Base-by-base conservation (phyloP, 225 moss, liverwort and hornwort genomes). In the Straminergon stramineum region DNA sequence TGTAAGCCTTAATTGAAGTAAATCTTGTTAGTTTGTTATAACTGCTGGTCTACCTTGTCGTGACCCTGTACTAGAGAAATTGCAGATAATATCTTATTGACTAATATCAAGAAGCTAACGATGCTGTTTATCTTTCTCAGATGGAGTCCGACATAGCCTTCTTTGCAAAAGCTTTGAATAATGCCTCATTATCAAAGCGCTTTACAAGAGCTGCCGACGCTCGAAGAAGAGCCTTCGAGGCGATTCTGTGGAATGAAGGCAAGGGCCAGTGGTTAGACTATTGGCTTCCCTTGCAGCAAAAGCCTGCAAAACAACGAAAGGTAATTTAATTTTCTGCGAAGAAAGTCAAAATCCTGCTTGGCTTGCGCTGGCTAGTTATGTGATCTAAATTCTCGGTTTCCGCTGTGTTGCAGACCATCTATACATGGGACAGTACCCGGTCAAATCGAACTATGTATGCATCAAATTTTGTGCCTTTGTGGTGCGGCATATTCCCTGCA, bases 221-320 rank as follows among this genome's bases (percentile, higher is more conserved):
- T 21, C 90, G 96, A 52, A 92, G 91, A 61, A 85, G 71, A 79
- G 95, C 95, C 43, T 95, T 97, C 55, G 91, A 95, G 57, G 91
- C 93, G 64, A 90, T 97, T 52, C 77, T 97, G 27, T 97, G 97
- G 97, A 95, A 95, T 88, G 95, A 95, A 70, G 89, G 90, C 37
- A 90, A 65, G 89, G 90, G 93, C 37, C 97, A 97, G 78, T 97
- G 97, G 97, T 90, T 94, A 58, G 96, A 97, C 78, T 97, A 94
- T 88, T 97, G 97, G 97, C 93, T 97, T 55, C 97, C 96, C 31
- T 69, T 58, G 76, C 67, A 15, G 84, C 86, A 93, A 21, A 88
- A 86, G 70, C 74, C 86, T 74, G 79, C 43, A 45, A 82, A 75
- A 62, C 69, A 67, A 61, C 87, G 89, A 15, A 90, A 90, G 90